Evolutionary conservation across 1,284 basidiomycete species (phyloP).

Genomic region (Ustilago trichophora): DNA sequence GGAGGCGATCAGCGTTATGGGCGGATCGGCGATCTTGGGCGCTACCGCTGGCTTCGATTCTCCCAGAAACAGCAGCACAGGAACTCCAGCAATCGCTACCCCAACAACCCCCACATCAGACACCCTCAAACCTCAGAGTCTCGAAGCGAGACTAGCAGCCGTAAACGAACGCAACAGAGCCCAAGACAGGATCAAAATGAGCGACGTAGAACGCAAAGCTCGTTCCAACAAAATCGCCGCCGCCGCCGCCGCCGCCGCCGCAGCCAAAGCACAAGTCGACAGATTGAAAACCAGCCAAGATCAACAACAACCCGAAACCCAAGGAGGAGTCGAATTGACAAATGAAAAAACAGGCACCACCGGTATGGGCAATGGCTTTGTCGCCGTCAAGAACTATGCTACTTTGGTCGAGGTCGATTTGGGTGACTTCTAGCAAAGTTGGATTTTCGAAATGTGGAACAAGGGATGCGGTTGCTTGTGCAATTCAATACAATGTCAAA

Average conservation of each 20-base stretch:
- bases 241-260: too few relatives aligned
- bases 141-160: conserved; percentile 74
- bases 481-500: too few relatives aligned
- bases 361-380: conserved; percentile 64
- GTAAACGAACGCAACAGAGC: conserved; percentile 88
- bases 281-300: too few relatives aligned
- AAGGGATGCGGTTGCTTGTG: too few relatives aligned
- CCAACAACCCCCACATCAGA: too few relatives aligned
- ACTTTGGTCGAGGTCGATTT: conserved; percentile 68
- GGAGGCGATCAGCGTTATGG: conserved; percentile 36
- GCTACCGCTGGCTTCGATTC: conserved; percentile 1
- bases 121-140: conserved; percentile 38
- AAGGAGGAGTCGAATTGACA: conserved; percentile 18
- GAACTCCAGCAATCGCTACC: not conserved
- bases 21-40: conserved; percentile 6
- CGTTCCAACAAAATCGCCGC: conserved; percentile 67
- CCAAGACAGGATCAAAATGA: conserved; percentile 79
- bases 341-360: conserved; percentile 22
- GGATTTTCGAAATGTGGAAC: too few relatives aligned
- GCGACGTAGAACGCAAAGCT: conserved; percentile 76
- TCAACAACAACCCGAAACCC: too few relatives aligned
- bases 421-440: conserved; percentile 68
- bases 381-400: conserved; percentile 66
- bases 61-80: not conserved
- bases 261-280: not conserved